Conservation (phyloP, 129 eudicot genomes). For the Erigeron canadensis region DNA sequence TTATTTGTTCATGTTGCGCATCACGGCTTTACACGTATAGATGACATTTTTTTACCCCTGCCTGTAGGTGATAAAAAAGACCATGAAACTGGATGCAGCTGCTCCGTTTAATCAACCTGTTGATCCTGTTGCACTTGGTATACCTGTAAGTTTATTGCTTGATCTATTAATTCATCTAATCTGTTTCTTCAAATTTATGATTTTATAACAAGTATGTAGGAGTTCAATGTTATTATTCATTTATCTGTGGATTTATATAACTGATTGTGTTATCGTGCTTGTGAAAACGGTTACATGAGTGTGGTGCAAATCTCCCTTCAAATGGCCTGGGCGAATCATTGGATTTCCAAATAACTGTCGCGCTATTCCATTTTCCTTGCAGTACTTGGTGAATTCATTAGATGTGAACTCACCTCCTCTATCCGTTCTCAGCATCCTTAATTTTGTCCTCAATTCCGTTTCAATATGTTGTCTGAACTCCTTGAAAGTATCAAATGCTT, state of each 20-base stretch:
- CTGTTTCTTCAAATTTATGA: background rate
- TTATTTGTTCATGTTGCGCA: conserved; percentile 7
- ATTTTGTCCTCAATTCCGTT: no score
- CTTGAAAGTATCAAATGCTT: no score
- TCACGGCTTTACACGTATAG: background rate
- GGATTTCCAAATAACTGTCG: no score
- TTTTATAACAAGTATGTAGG: background rate
- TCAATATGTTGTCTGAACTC: no score
- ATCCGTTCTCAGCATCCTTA: no score
- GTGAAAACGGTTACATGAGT: background rate
- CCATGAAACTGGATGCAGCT: conserved; percentile 80
- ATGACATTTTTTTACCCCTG: background rate
- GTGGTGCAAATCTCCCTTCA: background rate
- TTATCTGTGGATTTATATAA: background rate
- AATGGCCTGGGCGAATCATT: background rate
- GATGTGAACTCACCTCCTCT: no score
- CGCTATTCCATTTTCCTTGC: no score
- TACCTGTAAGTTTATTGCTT: conserved; percentile 54
- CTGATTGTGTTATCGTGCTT: background rate
- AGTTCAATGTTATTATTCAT: background rate
- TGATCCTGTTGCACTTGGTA: conserved; percentile 69
- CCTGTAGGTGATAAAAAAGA: conserved; percentile 58
- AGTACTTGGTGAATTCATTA: no score
- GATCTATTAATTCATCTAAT: background rate
- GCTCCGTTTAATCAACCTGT: conserved; percentile 82